These are phyloP conservation scores for Manihot esculenta DNA, from an alignment of 441 rosid genomes.

Conservation along the genomic window DNA sequence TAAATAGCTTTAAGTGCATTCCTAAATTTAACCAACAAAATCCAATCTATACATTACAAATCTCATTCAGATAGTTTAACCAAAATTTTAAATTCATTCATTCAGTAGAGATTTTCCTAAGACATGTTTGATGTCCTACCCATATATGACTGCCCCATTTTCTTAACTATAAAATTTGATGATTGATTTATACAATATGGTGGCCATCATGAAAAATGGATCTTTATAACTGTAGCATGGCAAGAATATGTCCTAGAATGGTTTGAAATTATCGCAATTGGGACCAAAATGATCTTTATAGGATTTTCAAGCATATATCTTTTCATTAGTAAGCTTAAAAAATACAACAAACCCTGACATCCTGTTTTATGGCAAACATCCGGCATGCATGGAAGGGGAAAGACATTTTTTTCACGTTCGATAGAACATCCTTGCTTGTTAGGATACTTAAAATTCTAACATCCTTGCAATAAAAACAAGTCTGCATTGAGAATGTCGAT, in stretches of 20 bases:
- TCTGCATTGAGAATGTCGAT: slow-evolving; percentile 2
- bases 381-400: not conserved
- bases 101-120: no score
- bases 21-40: no score
- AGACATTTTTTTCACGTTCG: not conserved
- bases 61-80: no score
- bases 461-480: not conserved
- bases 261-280: not conserved
- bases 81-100: no score
- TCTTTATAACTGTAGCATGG: not conserved
- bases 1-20: no score
- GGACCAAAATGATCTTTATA: not conserved
- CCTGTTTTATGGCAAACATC: not conserved
- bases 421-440: not conserved
- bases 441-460: not conserved
- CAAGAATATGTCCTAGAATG: not conserved
- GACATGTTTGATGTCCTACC: no score
- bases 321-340: not conserved
- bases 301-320: not conserved
- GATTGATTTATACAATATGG: no score
- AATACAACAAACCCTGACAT: slow-evolving; percentile 8
- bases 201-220: not conserved
- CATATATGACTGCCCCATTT: no score
- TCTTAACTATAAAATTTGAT: no score
- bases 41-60: no score